A percentile compares a stretch with the other conserved stretches of the same genome.
phyloP scores from a whole-genome alignment of 2,329 filamentous ascomycete genomes.

The Diaporthe australafricana region DNA sequence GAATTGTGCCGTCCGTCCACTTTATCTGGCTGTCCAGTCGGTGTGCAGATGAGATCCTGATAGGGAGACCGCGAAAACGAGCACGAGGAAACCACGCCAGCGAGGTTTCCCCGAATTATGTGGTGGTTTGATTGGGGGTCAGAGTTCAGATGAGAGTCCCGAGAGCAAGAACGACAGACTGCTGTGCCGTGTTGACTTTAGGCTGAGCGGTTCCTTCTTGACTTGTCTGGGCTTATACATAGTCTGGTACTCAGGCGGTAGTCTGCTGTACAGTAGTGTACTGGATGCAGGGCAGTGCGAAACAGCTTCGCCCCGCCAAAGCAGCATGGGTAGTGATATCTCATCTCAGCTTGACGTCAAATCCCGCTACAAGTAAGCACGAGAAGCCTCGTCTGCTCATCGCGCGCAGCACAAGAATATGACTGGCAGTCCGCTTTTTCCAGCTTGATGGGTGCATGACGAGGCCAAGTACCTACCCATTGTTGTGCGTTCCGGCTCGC shows the following conservation, averaged over 20 bases:
- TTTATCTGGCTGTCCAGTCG: background rate
- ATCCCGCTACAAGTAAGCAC: background rate
- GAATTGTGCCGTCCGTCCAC: background rate
- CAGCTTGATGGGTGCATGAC: background rate
- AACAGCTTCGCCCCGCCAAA: conserved; percentile 13
- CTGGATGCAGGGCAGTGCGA: background rate
- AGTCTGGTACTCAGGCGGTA: background rate
- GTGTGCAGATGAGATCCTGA: background rate
- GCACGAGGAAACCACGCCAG: background rate
- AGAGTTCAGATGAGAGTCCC: background rate
- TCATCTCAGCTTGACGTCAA: conserved; percentile 24
- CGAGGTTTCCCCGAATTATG: background rate
- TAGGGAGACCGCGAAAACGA: background rate
- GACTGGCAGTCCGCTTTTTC: background rate
- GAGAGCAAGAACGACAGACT: background rate
- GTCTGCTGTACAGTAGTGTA: too few relatives aligned
- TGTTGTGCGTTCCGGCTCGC: background rate
- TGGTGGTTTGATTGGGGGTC: background rate
- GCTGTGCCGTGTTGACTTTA: background rate
- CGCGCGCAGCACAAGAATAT: background rate
- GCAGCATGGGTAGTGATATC: background rate
- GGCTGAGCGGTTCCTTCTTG: background rate
- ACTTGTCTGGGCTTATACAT: background rate
- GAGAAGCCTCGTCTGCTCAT: background rate
- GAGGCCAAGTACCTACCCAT: conserved; percentile 11